A percentile compares a stretch with the other conserved stretches of the same genome.
These are phyloP conservation scores for Huiozyma sinensis DNA, from an alignment of 805 yeast species.

Conservation along the genomic window DNA sequence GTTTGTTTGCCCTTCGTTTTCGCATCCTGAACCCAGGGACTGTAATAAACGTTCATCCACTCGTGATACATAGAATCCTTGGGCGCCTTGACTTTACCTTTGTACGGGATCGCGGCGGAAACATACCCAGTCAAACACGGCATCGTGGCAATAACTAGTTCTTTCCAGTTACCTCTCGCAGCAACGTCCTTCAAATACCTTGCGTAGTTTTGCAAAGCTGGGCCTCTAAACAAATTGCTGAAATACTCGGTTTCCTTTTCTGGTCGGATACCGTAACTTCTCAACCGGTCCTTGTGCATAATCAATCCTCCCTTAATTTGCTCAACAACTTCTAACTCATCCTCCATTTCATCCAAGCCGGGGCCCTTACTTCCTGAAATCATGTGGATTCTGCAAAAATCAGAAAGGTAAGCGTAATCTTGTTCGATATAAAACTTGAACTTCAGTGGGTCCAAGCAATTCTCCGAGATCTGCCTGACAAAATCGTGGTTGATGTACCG, in stretches of 20 bases:
- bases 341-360: conserved; percentile 36
- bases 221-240: conserved; percentile 36
- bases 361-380: conserved; percentile 57
- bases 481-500: conserved; percentile 52
- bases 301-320: conserved; percentile 45
- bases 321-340: conserved; percentile 40
- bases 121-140: conserved; percentile 70
- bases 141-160: conserved; percentile 54
- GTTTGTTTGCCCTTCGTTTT: conserved; percentile 38
- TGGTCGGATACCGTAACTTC: conserved; percentile 27
- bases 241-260: conserved; percentile 33
- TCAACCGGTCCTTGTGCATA: conserved; percentile 43
- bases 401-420: conserved; percentile 57
- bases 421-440: conserved; percentile 44
- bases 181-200: conserved; percentile 49
- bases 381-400: conserved; percentile 55
- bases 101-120: conserved; percentile 36
- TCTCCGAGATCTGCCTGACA: conserved; percentile 42
- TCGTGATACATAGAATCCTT: conserved; percentile 22
- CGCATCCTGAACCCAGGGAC: conserved; percentile 47
- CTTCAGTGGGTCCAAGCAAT: conserved; percentile 36
- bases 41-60: conserved; percentile 56
- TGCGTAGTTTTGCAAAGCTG: conserved; percentile 51
- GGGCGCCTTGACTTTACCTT: conserved; percentile 24
- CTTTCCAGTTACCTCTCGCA: conserved; percentile 45